Base-by-base conservation (phyloP, 2,329 filamentous ascomycete genomes). In the Dichotomopilus funicola region DNA sequence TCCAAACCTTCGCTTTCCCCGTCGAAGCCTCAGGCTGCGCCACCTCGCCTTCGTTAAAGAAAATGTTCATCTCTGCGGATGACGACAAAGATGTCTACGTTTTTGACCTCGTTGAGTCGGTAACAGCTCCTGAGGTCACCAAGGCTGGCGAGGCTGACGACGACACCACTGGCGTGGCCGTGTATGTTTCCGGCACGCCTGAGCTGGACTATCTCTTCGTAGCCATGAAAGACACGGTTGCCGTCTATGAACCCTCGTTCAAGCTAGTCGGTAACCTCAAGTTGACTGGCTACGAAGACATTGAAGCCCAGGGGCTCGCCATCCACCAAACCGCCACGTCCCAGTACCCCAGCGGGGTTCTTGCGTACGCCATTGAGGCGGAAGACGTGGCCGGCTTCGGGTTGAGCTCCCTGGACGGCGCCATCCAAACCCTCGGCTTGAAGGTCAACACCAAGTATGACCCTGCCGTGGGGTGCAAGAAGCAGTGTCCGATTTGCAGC, bases 81-180 rank as follows among this genome's bases (percentile, higher is more conserved):
- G 56, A 58, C 3, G 49, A 52, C 45, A 58, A 58, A 46, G 52
- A 53, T 41, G 56, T 58, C 40, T 58, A 58, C 36, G 49, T 49
- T 7, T 49, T 55, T 40, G 19, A 45, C 36, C 10, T 58, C 34
- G 41, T 41, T 10, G 56, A 58, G 45, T 58, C 56, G 9, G 53
- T 41, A 1, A 13, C 49, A 2, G 40, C 35, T 6, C 53, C 56
- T 12, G 36, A n/a, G 10, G 27, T 58, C 33, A 47, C 31, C 46
- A 58, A 55, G 37, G 37, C 47, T 36, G 49, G 53, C 9, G 52
- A 55, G 27, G 56, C 56, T 31, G 52, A 46, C n/a, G 53, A 55
- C 13, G 56, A 55, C 35, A 53, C 55, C 10, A 58, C 56, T 3
- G 56, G 56, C 8, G 49, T 58, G 31, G 53, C 53, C 1, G 45